Conservation (phyloP, 2,329 filamentous ascomycete species). For the Akanthomyces uredinophilus region DNA sequence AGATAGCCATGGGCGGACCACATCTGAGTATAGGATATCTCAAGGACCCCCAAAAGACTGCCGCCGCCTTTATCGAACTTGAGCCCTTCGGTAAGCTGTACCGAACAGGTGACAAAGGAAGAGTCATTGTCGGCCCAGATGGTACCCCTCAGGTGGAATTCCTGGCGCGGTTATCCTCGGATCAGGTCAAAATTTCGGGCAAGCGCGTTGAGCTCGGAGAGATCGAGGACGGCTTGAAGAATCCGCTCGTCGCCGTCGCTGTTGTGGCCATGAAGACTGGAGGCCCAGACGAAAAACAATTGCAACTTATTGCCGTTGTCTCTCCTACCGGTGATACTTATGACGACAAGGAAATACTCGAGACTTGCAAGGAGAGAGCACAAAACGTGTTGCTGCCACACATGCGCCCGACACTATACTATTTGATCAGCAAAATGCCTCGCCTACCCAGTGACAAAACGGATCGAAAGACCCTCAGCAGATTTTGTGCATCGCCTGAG, state of each 20-base stretch:
- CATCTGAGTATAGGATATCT: conserved; percentile 2
- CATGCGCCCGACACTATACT: background rate
- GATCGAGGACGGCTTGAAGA: conserved; percentile 1
- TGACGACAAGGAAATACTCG: background rate
- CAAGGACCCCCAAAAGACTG: background rate
- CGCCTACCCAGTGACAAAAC: conserved; percentile 3
- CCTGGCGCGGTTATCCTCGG: background rate
- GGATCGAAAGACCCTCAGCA: background rate
- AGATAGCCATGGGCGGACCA: conserved; percentile 1
- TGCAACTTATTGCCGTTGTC: background rate
- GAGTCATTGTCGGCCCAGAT: background rate
- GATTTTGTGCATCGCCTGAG: conserved; percentile 1
- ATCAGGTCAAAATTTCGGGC: background rate
- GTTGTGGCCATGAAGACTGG: background rate
- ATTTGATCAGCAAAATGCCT: background rate
- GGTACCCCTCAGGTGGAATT: conserved; percentile 2
- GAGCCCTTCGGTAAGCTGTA: conserved; percentile 4
- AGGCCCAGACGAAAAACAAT: background rate
- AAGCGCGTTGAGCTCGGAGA: conserved; percentile 4
- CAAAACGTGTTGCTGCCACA: background rate
- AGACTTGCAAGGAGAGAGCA: background rate
- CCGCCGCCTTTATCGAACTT: conserved; percentile 1
- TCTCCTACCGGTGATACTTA: background rate
- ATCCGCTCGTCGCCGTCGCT: background rate
- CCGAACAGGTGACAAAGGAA: background rate